Evolutionary conservation across 495 filamentous ascomycete genomes (phyloP), one percentile per base, ranked within the genome.

Genomic region (Aspergillus hancockii): DNA sequence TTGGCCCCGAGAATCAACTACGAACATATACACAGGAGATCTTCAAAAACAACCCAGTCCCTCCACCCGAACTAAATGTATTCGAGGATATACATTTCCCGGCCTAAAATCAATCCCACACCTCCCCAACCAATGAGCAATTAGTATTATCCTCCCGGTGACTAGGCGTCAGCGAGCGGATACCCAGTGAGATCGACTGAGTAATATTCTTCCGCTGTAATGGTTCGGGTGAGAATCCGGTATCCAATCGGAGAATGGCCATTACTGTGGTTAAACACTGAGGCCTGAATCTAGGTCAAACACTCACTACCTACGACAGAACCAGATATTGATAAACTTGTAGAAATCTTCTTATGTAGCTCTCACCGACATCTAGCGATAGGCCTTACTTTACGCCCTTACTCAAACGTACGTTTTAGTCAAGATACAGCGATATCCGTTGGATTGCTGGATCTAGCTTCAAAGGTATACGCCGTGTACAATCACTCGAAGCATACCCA

Each of bases 51-150:
- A 18, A 53, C 16, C 23, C 28, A 32, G 22, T 21, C 38, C 34
- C 43, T 50, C 25, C 28, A 47, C 30, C 30, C 25, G 43, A 49
- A 22, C 16, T 12, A 31, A 19, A 47, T 47, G 43, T 38, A 53
- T 31, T 31, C 51, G 51, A 53, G 51, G 51, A 53, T 53, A 53
- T 53, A 21, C 14, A 45, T 19, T 45, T 45, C 41, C 41, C 41
- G 41, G 34, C 8, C 34, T 12, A 45, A 45, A 16, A 45, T 45
- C 41, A 4, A 45, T 45, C 41, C 14, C n/a, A 7, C 6, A 4
- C 21, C 23, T 10, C 19, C 43, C 19, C 23, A 51, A 31, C 18
- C 13, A 32, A 31, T 18, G 5, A 8, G 25, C 25, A 6, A 51
- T 10, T 51, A 32, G 16, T 32, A 30, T 23, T 32, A 51, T 51